Percentiles rank a stretch among this genome's conserved stretches.
These are phyloP conservation scores for Globisporangium spiculum DNA, from an alignment of 352 stramenopile genomes.

Conservation along the genomic window DNA sequence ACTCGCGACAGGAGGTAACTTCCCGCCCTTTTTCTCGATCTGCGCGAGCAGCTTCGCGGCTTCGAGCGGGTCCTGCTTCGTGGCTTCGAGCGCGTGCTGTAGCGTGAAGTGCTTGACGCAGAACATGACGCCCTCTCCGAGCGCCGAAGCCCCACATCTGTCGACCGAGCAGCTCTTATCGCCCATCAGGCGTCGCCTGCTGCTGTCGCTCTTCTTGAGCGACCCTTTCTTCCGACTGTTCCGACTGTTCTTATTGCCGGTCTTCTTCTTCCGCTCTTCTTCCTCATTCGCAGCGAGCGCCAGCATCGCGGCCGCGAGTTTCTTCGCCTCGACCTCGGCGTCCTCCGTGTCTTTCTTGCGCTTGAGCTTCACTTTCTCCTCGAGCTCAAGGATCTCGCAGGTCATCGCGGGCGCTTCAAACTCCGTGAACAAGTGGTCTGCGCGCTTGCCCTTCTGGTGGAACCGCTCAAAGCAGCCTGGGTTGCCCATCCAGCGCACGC, in stretches of 20 bases:
- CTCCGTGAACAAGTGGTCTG: constrained; percentile 45
- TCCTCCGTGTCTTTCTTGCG: constrained; percentile 45
- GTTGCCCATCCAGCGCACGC: constrained; percentile 82
- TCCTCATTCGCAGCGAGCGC: constrained; percentile 13
- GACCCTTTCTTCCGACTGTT: constrained; percentile 29
- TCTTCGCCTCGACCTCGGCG: constrained; percentile 52
- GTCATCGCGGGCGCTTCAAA: constrained; percentile 31
- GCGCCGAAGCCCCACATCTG: constrained; percentile 25
- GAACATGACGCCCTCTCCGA: constrained; percentile 33
- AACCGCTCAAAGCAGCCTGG: constrained; percentile 82
- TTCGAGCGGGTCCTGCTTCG: constrained; percentile 49
- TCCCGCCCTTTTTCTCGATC: constrained; percentile 27
- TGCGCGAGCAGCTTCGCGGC: constrained; percentile 57
- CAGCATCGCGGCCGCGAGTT: constrained; percentile 41
- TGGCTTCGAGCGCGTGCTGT: constrained; percentile 63
- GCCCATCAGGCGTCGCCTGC: constrained; percentile 1
- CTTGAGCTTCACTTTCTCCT: constrained; percentile 56
- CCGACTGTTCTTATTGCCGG: constrained; percentile 20
- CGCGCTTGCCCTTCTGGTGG: constrained; percentile 66
- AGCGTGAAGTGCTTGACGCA: constrained; percentile 58
- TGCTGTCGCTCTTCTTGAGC: constrained; percentile 6
- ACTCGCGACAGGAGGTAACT: not conserved
- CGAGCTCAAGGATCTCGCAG: constrained; percentile 47
- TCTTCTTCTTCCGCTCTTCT: constrained; percentile 11
- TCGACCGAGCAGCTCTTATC: constrained; percentile 30